Conservation (phyloP, 371 early-diverging fungal genomes). For the Mucor indicus region DNA sequence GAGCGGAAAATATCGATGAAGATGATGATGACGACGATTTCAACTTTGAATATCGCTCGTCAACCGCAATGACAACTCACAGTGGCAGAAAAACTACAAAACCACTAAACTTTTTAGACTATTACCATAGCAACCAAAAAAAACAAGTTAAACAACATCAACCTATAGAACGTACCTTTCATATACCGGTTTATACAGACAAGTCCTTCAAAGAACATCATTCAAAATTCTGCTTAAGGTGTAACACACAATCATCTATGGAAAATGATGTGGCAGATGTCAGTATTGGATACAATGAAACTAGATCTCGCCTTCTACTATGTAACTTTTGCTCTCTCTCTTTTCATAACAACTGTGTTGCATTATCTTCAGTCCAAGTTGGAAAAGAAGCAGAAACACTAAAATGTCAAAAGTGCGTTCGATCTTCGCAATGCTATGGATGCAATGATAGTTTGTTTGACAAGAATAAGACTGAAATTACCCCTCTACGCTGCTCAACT, state of each 20-base stretch:
- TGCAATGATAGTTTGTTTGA: not conserved
- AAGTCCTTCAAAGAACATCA: constrained; percentile 4
- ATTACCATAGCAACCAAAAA: no score
- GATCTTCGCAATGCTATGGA: constrained; percentile 13
- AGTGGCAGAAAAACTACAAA: no score
- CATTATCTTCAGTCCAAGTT: not conserved
- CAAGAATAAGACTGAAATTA: not conserved
- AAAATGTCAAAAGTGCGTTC: constrained; percentile 1
- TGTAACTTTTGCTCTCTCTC: constrained; percentile 42
- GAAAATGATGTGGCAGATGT: constrained; percentile 2
- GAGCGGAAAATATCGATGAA: no score
- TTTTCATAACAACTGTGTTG: constrained; percentile 39
- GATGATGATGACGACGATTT: no score
- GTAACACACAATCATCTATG: no score
- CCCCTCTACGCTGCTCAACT: constrained; percentile 38
- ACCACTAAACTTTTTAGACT: no score
- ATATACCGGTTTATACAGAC: constrained; percentile 1
- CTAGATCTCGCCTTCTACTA: constrained; percentile 25
- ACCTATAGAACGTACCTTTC: not conserved
- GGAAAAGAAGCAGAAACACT: constrained; percentile 1
- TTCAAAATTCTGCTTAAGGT: constrained; percentile 4
- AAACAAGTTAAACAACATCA: not conserved
- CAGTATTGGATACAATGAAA: not conserved
- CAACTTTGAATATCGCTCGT: no score
- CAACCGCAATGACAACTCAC: no score